These are phyloP conservation scores for Chaetomium sp. DNA, from an alignment of 2,329 filamentous ascomycete species.

Conservation along the genomic window DNA sequence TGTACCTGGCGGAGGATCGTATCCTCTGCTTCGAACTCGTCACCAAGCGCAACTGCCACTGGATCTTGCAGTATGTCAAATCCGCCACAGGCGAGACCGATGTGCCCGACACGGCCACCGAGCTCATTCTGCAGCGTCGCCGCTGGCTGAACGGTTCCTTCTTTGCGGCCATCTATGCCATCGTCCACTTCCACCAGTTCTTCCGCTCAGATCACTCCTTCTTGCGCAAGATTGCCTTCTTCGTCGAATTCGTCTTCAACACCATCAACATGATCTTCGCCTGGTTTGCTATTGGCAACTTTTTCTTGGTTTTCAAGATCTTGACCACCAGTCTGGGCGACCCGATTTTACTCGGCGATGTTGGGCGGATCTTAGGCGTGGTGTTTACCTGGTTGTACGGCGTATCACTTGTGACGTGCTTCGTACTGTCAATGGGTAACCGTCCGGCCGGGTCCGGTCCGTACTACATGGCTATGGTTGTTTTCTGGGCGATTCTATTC, in stretches of 20 bases:
- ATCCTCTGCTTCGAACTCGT: conserved; percentile 98
- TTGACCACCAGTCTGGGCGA: conserved; percentile 78
- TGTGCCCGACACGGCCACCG: conserved; percentile 87
- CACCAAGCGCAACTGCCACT: conserved; percentile 92
- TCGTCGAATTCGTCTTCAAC: conserved; percentile 91
- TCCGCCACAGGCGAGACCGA: conserved; percentile 95
- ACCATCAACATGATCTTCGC: conserved; percentile 96
- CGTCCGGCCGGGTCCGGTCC: conserved; percentile 88
- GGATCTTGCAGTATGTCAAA: conserved; percentile 98
- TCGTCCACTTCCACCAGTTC: conserved; percentile 93
- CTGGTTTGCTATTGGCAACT: conserved; percentile 98
- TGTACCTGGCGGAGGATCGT: conserved; percentile 98
- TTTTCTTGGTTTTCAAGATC: conserved; percentile 98
- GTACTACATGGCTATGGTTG: conserved; percentile 95
- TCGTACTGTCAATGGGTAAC: conserved; percentile 90
- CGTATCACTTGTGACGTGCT: conserved; percentile 85
- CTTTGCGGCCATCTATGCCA: conserved; percentile 92
- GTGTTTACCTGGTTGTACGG: conserved; percentile 97
- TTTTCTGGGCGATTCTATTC: conserved; percentile 97
- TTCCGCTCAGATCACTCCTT: conserved; percentile 88
- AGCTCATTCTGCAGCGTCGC: conserved; percentile 90
- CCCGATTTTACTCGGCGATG: conserved; percentile 61
- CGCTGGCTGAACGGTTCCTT: conserved; percentile 98
- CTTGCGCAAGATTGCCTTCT: conserved; percentile 79
- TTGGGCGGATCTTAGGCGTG: conserved; percentile 74